A percentile compares a stretch with the other conserved stretches of the same genome.
phyloP scores from a whole-genome alignment of 192 early-diverging fungal genomes.

The Umbelopsis isabellina region DNA sequence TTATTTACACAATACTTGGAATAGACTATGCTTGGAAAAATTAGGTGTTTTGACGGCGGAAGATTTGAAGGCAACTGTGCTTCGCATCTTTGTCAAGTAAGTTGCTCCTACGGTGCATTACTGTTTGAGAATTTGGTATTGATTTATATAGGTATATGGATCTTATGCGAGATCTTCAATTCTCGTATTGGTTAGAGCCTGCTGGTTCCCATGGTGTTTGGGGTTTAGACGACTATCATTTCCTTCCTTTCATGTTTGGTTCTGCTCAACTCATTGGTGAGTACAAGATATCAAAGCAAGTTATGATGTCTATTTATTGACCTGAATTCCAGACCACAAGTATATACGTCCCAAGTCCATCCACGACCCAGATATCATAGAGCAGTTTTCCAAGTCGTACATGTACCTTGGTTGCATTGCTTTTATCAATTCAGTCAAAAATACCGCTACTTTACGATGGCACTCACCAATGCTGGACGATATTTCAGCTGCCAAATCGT shows the following conservation, averaged over 20 bases:
- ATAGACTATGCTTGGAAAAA: constrained; percentile 76
- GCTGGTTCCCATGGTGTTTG: constrained; percentile 98
- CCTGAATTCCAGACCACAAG: constrained; percentile 70
- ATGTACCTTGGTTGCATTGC: constrained; percentile 95
- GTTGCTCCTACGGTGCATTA: neutral
- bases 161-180: constrained; percentile 89
- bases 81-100: constrained; percentile 75
- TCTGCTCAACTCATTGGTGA: constrained; percentile 78
- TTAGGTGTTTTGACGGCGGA: constrained; percentile 63
- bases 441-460: constrained; percentile 73
- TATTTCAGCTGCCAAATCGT: constrained; percentile 86
- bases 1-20: constrained; percentile 18
- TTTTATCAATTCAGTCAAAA: constrained; percentile 84
- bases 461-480: constrained; percentile 98
- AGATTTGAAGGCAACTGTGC: constrained; percentile 79
- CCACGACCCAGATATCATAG: constrained; percentile 85
- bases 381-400: constrained; percentile 88
- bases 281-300: neutral
- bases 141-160: constrained; percentile 70
- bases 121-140: neutral
- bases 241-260: constrained; percentile 95
- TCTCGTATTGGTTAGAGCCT: constrained; percentile 95
- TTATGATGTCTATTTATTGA: too few relatives aligned
- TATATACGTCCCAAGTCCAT: constrained; percentile 93
- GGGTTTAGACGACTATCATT: constrained; percentile 98